Evolutionary conservation across 257 asterid genomes (phyloP).

Genomic region (Plectranthus barbatus): DNA sequence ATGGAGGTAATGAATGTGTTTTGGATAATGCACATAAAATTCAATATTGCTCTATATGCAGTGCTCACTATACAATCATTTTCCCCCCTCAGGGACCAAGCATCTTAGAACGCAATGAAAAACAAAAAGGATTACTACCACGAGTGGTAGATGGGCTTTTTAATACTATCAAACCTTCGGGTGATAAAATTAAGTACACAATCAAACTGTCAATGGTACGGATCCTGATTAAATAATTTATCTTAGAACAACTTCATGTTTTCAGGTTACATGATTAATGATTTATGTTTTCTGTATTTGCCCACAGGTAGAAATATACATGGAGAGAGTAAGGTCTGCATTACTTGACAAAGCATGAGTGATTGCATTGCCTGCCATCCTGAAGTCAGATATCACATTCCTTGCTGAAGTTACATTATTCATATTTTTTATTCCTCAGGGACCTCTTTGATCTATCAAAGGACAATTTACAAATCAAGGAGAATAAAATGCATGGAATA

Average conservation of each 20-base stretch:
- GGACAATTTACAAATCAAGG: conserved; percentile 74
- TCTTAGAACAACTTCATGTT: not conserved
- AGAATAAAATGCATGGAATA: conserved; percentile 57
- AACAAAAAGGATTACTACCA: conserved; percentile 56
- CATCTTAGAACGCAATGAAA: conserved; percentile 38
- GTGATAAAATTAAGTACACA: conserved; percentile 28
- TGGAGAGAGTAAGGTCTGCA: conserved; percentile 85
- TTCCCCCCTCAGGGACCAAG: conserved; percentile 53
- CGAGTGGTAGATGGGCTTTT: conserved; percentile 71
- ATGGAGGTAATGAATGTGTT: conserved; percentile 59
- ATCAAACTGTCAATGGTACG: conserved; percentile 74
- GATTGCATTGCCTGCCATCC: conserved; percentile 8
- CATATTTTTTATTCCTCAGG: conserved; percentile 33
- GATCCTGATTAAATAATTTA: conserved; percentile 3
- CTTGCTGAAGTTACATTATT: conserved; percentile 7
- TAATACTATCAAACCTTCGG: conserved; percentile 34
- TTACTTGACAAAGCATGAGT: conserved; percentile 14
- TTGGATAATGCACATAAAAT: conserved; percentile 8
- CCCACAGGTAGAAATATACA: conserved; percentile 74
- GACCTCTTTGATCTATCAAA: conserved; percentile 79
- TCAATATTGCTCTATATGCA: not conserved
- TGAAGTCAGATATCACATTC: conserved; percentile 9
- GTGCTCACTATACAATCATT: conserved; percentile 1
- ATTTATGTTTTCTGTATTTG: conserved; percentile 10
- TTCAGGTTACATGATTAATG: conserved; percentile 2